These are phyloP conservation scores for Barnettozyma siamensis DNA, from an alignment of 805 yeast species.

Conservation along the genomic window DNA sequence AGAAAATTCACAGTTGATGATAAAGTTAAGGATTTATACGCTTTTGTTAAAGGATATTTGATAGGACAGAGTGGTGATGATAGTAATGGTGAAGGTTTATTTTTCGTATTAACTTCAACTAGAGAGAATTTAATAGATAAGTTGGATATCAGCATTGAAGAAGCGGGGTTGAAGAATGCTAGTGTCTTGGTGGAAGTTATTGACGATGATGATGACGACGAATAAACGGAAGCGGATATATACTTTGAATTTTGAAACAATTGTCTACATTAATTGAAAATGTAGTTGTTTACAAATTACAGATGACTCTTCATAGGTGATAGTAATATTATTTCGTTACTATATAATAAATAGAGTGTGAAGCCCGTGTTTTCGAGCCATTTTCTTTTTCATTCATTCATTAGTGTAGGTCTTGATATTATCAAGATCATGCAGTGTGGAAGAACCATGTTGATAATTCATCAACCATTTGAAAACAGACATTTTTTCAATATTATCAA, in stretches of 20 bases:
- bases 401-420: not conserved
- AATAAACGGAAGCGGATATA: too few species aligned
- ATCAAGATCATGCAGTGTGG: not conserved
- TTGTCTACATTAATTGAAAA: too few species aligned
- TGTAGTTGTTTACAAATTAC: too few species aligned
- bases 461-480: not conserved
- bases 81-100: conserved; percentile 30
- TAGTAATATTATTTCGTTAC: too few species aligned
- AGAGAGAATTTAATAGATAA: conserved; percentile 50
- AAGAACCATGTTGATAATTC: not conserved
- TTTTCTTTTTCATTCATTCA: not conserved
- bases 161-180: conserved; percentile 78
- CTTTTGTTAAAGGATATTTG: conserved; percentile 57
- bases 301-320: too few species aligned
- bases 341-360: too few species aligned
- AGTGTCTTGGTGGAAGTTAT: conserved; percentile 33
- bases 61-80: conserved; percentile 28
- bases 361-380: too few species aligned
- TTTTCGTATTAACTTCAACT: conserved; percentile 38
- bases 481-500: not conserved
- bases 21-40: conserved; percentile 53
- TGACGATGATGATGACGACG: conserved; percentile 5
- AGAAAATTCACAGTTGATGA: conserved; percentile 60
- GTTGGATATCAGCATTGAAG: conserved; percentile 55
- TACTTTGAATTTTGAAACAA: too few species aligned